Evolutionary conservation across 495 filamentous ascomycete genomes (phyloP), one percentile per base, ranked within the genome.

Genomic region (Lasiosphaeria miniovina): DNA sequence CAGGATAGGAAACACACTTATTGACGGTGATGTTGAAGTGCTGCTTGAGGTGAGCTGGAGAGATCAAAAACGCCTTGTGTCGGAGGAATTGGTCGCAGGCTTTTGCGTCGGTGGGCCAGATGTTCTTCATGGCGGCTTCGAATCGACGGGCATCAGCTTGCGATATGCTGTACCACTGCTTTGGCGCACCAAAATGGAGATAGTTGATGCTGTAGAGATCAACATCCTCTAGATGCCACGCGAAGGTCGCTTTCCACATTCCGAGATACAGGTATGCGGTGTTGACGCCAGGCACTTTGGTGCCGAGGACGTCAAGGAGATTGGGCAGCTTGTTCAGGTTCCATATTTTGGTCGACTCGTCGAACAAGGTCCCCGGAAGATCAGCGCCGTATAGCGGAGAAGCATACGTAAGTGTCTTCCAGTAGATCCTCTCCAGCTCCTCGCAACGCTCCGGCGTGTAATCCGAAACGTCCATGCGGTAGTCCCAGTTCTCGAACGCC

Each of bases 191-290:
- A 70, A 98, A 98, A 70, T 98, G 94, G 60, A 98, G 92, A 72
- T 96, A 98, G 77, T 98, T 98, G 80, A 98, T 98, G 75, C 93
- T 97, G 82, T 98, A 98, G 3, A 98, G 84, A 76, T 98, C 94
- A 55, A 98, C 92, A 75, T 98, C 94, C 68, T 98, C 94, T 43
- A 98, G 77, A 83, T 98, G 94, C 94, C 94, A 98, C 9, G 94
- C 93, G 70, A 98, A 98, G 2, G 94, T 97, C 17, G 94, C 94
- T 68, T 97, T 98, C 94, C 94, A 98, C 95, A 98, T 98, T 17
- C 94, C 94, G 48, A 98, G 79, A 62, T 98, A 98, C 10, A 98
- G 81, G 71, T 98, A 98, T n/a, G 94, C 93, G 4, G 95, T 98
- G 68, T 98, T 98, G 61, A 98, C 94, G 59, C 94, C 94, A 11